Evolutionary conservation across 352 stramenopile species (phyloP), one percentile per base, ranked within the genome.

Genomic region (Phytophthora constricta): DNA sequence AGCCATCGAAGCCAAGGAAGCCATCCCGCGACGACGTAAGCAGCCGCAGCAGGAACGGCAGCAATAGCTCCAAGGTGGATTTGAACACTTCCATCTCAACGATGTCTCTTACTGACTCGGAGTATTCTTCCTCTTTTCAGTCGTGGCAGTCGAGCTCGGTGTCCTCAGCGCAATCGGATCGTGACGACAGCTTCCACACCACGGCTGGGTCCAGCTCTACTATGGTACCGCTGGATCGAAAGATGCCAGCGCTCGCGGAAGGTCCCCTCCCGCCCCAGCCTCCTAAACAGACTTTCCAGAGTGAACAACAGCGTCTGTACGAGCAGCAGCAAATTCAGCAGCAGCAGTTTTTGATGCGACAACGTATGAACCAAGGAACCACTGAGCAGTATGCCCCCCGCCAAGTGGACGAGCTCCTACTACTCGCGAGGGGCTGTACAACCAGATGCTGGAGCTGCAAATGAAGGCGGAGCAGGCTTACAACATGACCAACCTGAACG

Each of bases 371-470:
- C 45, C 70, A 77, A 47, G 41, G 55, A 58, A 71, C 45, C 13
- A 8, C 11, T 23, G 43, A 66, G 13, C 25, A 47, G 2, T 68
- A 50, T n/a, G 33, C 42, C 61, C 55, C 1, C 42, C 58, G 9
- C 47, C 55, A 27, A 50, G 59, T 19, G 53, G 27, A 14, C 57
- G 61, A 22, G 53, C 54, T 9, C 56, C 65, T 10, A 31, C 41
- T 13, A 69, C 67, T n/a, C 84, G 82, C 20, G 70, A 79, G 61
- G 82, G 68, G 13, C 72, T 92, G 8, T 92, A 92, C 74, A 90
- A 91, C 62, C 80, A 92, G 58, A 91, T 92, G 84, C 67, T 91
- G 26, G 82, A 90, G 62, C 68, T 92, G 56, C 84, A 90, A 52
- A 80, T 91, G 68, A 69, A 85, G 26, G 82, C 84, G 27, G 84